Percentiles rank a stretch among this genome's conserved stretches.
phyloP scores from a whole-genome alignment of 2,329 filamentous ascomycete species.

The Setomelanomma holmii region DNA sequence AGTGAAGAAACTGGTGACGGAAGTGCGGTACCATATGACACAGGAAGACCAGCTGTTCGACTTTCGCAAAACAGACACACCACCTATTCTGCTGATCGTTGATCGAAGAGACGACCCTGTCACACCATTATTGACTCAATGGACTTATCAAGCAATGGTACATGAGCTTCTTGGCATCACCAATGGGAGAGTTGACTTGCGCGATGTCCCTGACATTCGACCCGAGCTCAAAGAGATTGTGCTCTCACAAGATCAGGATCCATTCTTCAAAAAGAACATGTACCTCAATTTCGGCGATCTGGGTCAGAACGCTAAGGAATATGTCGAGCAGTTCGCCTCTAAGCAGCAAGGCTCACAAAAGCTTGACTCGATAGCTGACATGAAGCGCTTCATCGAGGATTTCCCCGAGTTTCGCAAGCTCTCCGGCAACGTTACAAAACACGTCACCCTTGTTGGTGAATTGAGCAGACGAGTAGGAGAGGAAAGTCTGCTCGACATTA shows the following conservation, averaged over 20 bases:
- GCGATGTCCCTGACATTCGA: slow-evolving; percentile 80
- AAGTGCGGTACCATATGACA: slow-evolving; percentile 89
- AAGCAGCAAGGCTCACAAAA: slow-evolving; percentile 97
- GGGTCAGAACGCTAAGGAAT: slow-evolving; percentile 96
- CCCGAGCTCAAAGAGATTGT: slow-evolving; percentile 94
- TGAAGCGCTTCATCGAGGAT: slow-evolving; percentile 99
- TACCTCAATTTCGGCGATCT: slow-evolving; percentile 96
- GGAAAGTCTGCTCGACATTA: slow-evolving; percentile 91
- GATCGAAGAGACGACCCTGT: slow-evolving; percentile 94
- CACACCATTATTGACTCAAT: slow-evolving; percentile 92
- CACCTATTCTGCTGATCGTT: slow-evolving; percentile 87
- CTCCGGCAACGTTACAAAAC: slow-evolving; percentile 97
- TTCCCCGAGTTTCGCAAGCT: slow-evolving; percentile 98
- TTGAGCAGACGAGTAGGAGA: slow-evolving; percentile 85
- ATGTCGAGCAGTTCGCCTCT: slow-evolving; percentile 96
- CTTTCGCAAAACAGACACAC: slow-evolving; percentile 92
- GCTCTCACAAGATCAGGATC: slow-evolving; percentile 93
- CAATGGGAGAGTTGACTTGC: slow-evolving; percentile 92
- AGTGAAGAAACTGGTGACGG: slow-evolving; percentile 90
- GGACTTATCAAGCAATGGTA: slow-evolving; percentile 99
- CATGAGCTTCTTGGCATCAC: slow-evolving; percentile 93
- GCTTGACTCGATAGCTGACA: slow-evolving; percentile 95
- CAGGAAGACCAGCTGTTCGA: slow-evolving; percentile 98
- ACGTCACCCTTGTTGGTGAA: slow-evolving; percentile 94
- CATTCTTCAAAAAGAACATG: slow-evolving; percentile 99